Conservation (phyloP, 257 asterid genomes). For the Craterostigma plantagineum region DNA sequence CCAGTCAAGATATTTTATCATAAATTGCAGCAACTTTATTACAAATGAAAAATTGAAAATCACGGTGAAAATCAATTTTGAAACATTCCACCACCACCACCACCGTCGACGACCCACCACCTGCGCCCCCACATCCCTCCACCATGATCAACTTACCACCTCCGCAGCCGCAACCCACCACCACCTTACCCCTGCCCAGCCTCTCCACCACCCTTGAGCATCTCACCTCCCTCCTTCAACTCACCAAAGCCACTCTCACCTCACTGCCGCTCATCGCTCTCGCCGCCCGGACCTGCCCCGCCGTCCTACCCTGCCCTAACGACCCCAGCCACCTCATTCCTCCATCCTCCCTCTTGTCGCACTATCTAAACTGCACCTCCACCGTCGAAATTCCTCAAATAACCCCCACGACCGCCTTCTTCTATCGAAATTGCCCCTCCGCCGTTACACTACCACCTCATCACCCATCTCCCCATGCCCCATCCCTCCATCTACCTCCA, state of each 20-base stretch:
- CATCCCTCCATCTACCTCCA: constrained; percentile 26
- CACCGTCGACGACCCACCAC: too few relatives aligned
- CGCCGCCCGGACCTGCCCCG: constrained; percentile 9
- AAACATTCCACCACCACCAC: too few relatives aligned
- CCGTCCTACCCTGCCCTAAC: constrained; percentile 50
- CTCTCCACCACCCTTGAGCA: constrained; percentile 26
- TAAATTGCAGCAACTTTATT: too few relatives aligned
- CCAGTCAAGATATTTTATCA: too few relatives aligned
- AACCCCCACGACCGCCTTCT: constrained; percentile 18
- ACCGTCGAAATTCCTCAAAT: constrained; percentile 17
- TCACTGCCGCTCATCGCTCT: constrained; percentile 34
- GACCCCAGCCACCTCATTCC: constrained; percentile 54
- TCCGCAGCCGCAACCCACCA: constrained; percentile 13
- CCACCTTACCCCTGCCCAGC: too few relatives aligned
- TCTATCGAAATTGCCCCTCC: constrained; percentile 56
- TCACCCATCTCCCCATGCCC: constrained; percentile 12
- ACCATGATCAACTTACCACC: constrained; percentile 10
- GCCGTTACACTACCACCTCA: constrained; percentile 25
- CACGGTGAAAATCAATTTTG: too few relatives aligned
- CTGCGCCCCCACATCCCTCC: neutral
- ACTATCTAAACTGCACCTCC: constrained; percentile 49
- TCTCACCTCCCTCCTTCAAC: constrained; percentile 37
- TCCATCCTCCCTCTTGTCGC: constrained; percentile 59
- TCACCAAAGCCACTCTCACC: constrained; percentile 24
- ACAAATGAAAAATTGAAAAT: too few relatives aligned